Conservation (phyloP, 2,329 filamentous ascomycete genomes). For the Plenodomus biglobosus region DNA sequence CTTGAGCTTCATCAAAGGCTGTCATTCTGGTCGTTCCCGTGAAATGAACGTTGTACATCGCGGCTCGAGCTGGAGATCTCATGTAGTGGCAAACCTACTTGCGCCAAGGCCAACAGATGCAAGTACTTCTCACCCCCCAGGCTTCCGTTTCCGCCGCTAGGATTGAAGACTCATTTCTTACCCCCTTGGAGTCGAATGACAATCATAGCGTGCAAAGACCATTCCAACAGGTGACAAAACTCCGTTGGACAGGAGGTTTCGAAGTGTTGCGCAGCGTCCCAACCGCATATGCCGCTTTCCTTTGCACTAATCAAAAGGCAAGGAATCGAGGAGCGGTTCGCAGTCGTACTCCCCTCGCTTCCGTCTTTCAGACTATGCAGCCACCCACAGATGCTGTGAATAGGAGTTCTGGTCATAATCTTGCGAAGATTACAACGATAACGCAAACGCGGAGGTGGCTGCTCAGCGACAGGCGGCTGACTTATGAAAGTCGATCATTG, state of each 20-base stretch:
- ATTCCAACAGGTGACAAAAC: background rate
- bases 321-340: background rate
- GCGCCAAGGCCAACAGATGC: conserved; percentile 19
- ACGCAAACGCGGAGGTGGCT: background rate
- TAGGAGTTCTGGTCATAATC: background rate
- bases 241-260: conserved; percentile 3
- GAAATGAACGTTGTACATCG: background rate
- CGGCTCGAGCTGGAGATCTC: conserved; percentile 12
- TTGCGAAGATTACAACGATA: background rate
- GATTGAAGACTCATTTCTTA: conserved; percentile 5
- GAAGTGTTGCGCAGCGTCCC: conserved; percentile 4
- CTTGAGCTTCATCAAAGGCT: conserved; percentile 1
- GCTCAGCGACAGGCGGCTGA: background rate
- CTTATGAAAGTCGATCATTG: background rate
- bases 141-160: conserved; percentile 5
- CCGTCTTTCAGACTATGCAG: background rate
- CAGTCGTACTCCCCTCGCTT: conserved; percentile 11
- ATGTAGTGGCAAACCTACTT: conserved; percentile 13
- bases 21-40: conserved; percentile 4
- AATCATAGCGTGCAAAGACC: conserved; percentile 1
- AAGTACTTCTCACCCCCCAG: background rate
- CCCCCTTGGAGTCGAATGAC: conserved; percentile 2
- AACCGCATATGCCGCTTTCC: background rate
- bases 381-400: background rate
- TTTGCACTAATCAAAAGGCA: background rate